A percentile compares a stretch with the other conserved stretches of the same genome.
These are phyloP conservation scores for Aristolochia californica DNA, from an alignment of 164 flowering plant genomes.

Conservation along the genomic window DNA sequence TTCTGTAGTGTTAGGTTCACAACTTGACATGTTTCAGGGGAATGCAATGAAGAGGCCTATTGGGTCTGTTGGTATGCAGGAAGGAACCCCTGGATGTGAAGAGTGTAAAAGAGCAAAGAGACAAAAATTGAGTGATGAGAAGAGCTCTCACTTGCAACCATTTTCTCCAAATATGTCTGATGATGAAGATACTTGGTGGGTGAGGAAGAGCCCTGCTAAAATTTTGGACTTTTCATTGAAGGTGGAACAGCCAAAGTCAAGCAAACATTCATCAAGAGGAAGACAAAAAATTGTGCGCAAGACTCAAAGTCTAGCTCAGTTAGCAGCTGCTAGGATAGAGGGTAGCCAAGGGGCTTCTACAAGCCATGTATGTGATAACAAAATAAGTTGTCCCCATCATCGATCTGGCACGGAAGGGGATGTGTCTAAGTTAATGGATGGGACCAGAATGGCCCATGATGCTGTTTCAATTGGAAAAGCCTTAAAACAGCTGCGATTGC, in stretches of 20 bases:
- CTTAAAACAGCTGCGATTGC: constrained; percentile 48
- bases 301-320: constrained; percentile 84
- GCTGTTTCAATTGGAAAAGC: constrained; percentile 58
- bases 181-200: constrained; percentile 92
- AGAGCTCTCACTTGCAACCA: constrained; percentile 32
- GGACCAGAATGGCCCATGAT: constrained; percentile 25
- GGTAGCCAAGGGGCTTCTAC: constrained; percentile 98
- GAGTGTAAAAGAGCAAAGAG: constrained; percentile 74
- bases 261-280: constrained; percentile 59
- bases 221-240: constrained; percentile 38
- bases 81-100: constrained; percentile 84
- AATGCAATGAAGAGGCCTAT: constrained; percentile 33
- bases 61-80: constrained; percentile 32
- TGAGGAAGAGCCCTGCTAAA: constrained; percentile 52
- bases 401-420: constrained; percentile 53
- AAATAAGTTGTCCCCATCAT: constrained; percentile 70
- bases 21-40: constrained; percentile 44
- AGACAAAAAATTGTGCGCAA: constrained; percentile 79
- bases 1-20: constrained; percentile 23
- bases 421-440: constrained; percentile 35
- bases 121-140: constrained; percentile 62
- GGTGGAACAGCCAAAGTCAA: constrained; percentile 65
- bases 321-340: constrained; percentile 85
- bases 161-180: constrained; percentile 41
- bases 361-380: constrained; percentile 88